Percentiles rank a stretch among this genome's conserved stretches.
phyloP scores from a whole-genome alignment of 257 asterid species.

The Cynanchum wilfordii region DNA sequence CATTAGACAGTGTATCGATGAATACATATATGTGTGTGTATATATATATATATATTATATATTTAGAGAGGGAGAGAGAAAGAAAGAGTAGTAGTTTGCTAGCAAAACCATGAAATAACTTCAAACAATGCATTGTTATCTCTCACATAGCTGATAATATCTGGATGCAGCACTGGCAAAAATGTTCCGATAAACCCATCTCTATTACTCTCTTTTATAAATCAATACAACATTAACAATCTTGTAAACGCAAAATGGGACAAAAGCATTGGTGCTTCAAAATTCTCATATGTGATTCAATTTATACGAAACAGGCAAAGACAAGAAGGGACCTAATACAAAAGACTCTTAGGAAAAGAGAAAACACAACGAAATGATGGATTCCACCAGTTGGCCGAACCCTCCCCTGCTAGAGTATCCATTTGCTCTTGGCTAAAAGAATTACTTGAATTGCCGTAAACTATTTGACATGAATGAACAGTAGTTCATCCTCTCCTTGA shows the following conservation, averaged over 20 bases:
- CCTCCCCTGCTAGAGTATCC: neutral
- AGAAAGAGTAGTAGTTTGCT: neutral
- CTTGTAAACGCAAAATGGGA: neutral
- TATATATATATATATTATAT: too few species aligned
- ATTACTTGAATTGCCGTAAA: conserved; percentile 1
- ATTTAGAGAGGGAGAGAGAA: neutral
- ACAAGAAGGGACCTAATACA: neutral
- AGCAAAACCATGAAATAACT: neutral
- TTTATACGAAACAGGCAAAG: neutral
- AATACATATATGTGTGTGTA: neutral
- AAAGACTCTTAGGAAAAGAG: neutral
- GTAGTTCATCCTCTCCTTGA: neutral
- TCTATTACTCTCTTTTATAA: neutral
- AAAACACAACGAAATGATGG: conserved; percentile 1
- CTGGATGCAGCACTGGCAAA: neutral
- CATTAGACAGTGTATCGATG: too few species aligned
- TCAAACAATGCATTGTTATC: neutral
- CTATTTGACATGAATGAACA: conserved; percentile 9
- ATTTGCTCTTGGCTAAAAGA: neutral
- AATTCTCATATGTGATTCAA: conserved; percentile 5
- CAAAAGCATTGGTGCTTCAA: neutral
- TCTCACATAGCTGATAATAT: too few species aligned
- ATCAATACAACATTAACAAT: neutral
- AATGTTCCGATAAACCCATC: neutral
- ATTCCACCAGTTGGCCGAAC: conserved; percentile 11